A percentile compares a stretch with the other conserved stretches of the same genome.
Evolutionary conservation across 768 basidiomycete genomes (phyloP).

Genomic region (Mycena leptocephala): DNA sequence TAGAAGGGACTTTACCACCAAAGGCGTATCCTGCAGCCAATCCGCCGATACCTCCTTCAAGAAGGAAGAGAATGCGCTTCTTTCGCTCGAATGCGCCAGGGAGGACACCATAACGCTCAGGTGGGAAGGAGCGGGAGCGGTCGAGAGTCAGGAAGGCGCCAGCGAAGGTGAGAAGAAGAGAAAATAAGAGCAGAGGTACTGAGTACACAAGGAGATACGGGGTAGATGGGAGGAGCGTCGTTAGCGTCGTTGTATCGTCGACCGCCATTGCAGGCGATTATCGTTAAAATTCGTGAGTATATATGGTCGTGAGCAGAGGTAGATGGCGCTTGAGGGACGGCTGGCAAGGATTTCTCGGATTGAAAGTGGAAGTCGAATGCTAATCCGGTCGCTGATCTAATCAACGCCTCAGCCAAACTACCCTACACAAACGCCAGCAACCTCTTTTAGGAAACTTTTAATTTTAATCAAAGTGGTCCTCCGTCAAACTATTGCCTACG

Average conservation of each 20-base stretch:
- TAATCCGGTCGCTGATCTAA: slow-evolving; percentile 1
- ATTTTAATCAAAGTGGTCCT: no score
- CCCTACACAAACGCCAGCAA: not conserved
- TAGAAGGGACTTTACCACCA: slow-evolving; percentile 62
- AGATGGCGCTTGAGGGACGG: not conserved
- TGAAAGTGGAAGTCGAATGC: not conserved
- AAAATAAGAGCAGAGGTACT: slow-evolving; percentile 73
- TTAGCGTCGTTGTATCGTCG: slow-evolving; percentile 44
- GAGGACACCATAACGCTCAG: slow-evolving; percentile 52
- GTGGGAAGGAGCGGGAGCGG: slow-evolving; percentile 75
- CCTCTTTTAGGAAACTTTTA: slow-evolving; percentile 9
- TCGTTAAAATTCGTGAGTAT: slow-evolving; percentile 16
- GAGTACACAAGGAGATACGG: slow-evolving; percentile 71
- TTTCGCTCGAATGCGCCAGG: slow-evolving; percentile 54
- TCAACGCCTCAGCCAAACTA: not conserved
- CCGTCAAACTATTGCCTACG: no score
- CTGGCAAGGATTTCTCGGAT: not conserved
- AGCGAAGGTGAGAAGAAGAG: slow-evolving; percentile 72
- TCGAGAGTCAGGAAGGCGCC: slow-evolving; percentile 83
- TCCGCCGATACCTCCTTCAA: slow-evolving; percentile 80
- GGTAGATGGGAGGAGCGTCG: slow-evolving; percentile 63
- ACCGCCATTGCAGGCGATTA: slow-evolving; percentile 26
- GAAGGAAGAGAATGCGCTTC: slow-evolving; percentile 51
- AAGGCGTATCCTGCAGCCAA: slow-evolving; percentile 71
- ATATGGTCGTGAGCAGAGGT: not conserved